Conservation (phyloP, 345 rosid genomes). For the Gossypium raimondii region DNA sequence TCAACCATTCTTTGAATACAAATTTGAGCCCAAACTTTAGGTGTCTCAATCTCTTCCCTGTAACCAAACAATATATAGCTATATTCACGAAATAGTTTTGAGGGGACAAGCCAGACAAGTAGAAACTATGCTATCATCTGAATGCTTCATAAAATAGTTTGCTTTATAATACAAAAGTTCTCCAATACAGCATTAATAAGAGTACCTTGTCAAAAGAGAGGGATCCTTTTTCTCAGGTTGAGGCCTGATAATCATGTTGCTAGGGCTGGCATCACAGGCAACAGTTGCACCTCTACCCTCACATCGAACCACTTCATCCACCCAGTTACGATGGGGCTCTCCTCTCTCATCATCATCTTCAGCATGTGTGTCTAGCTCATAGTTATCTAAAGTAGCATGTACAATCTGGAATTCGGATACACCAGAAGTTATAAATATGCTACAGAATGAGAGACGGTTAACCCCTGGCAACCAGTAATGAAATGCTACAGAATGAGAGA, state of each 20-base stretch:
- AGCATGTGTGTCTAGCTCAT: conserved; percentile 43
- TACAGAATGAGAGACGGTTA: not conserved
- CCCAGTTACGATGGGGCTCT: conserved; percentile 80
- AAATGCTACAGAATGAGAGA: not conserved
- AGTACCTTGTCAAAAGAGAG: conserved; percentile 68
- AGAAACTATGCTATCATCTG: not conserved
- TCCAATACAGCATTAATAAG: not conserved
- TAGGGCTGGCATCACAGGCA: conserved; percentile 45
- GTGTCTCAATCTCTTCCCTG: conserved; percentile 87
- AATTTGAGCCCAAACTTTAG: conserved; percentile 89
- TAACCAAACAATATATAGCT: not conserved
- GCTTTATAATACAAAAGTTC: not conserved
- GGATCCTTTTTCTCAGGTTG: conserved; percentile 75
- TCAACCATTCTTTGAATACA: conserved; percentile 92
- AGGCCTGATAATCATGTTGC: conserved; percentile 47
- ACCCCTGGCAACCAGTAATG: conserved; percentile 5
- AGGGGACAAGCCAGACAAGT: not conserved
- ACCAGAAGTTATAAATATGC: not conserved
- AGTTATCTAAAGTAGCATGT: conserved; percentile 72
- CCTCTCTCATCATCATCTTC: conserved; percentile 53
- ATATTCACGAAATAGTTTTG: not conserved
- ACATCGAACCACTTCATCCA: conserved; percentile 87
- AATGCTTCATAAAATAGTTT: not conserved
- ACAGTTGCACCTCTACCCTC: conserved; percentile 63
- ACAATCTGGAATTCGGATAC: conserved; percentile 52